Evolutionary conservation across 1,139 yeast species (phyloP).

Genomic region (Geotrichum bryndzae): DNA sequence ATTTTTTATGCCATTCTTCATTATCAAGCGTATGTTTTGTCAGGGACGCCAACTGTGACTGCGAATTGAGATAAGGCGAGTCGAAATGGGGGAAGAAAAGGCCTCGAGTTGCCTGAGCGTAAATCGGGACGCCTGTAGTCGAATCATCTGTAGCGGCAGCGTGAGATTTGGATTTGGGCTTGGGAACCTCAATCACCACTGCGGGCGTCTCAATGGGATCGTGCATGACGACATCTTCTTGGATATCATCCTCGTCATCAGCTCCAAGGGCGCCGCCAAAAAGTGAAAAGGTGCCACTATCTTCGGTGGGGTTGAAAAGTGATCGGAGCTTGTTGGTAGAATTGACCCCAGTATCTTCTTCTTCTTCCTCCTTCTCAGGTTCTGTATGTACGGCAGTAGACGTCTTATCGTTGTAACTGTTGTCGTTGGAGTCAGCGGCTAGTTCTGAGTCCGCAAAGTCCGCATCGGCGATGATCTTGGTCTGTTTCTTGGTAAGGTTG

Average conservation of each 20-base stretch:
- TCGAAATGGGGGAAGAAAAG: conserved; percentile 77
- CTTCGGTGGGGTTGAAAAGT: conserved; percentile 51
- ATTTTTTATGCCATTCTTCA: conserved; percentile 65
- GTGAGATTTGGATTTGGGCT: neutral
- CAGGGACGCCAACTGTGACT: conserved; percentile 65
- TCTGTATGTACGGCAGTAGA: conserved; percentile 23
- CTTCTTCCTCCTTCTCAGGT: conserved; percentile 18
- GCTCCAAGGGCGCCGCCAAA: conserved; percentile 23
- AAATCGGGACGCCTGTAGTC: conserved; percentile 2
- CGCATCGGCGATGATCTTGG: neutral
- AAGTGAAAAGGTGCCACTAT: conserved; percentile 22
- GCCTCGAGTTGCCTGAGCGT: conserved; percentile 39
- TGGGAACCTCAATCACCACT: conserved; percentile 31
- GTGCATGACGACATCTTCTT: conserved; percentile 12
- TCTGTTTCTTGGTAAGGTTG: conserved; percentile 1
- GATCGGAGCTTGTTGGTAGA: conserved; percentile 44
- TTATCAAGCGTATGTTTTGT: conserved; percentile 31
- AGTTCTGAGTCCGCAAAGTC: neutral
- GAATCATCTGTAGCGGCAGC: neutral
- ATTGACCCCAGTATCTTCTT: conserved; percentile 21
- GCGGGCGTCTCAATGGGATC: conserved; percentile 19
- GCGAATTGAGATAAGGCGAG: conserved; percentile 82
- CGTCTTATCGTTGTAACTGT: neutral
- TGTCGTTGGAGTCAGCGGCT: neutral
- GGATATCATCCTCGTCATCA: conserved; percentile 23